A percentile compares a stretch with the other conserved stretches of the same genome.
phyloP scores from a whole-genome alignment of 1,284 basidiomycete species.

The Cerioporus squamosus region DNA sequence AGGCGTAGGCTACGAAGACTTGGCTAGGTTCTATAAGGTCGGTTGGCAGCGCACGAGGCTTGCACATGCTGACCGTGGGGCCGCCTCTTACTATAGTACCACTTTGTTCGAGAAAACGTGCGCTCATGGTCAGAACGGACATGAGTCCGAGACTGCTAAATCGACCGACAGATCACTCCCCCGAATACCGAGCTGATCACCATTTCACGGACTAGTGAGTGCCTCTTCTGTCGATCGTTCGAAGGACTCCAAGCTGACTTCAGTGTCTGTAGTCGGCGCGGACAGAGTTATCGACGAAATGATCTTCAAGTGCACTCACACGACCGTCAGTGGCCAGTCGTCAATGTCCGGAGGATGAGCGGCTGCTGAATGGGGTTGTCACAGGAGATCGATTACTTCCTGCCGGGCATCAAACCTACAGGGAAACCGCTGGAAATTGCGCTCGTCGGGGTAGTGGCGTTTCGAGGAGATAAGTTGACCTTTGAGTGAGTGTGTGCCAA shows the following conservation, averaged over 20 bases:
- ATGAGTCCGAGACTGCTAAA: no score
- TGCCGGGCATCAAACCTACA: conserved; percentile 52
- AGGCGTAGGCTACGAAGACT: conserved; percentile 44
- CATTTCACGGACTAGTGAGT: conserved; percentile 46
- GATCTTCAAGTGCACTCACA: conserved; percentile 51
- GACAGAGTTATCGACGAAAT: conserved; percentile 52
- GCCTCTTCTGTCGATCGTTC: not conserved
- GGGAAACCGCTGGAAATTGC: conserved; percentile 49
- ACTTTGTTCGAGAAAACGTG: conserved; percentile 44
- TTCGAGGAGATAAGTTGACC: conserved; percentile 55
- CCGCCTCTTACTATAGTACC: conserved; percentile 37
- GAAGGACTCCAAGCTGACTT: not conserved
- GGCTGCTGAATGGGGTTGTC: not conserved
- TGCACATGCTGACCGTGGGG: no score
- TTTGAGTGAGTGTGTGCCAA: conserved; percentile 47
- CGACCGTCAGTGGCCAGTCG: conserved; percentile 35
- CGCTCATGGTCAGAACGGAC: no score
- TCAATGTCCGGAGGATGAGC: not conserved
- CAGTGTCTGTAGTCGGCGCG: conserved; percentile 40
- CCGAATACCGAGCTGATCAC: conserved; percentile 46
- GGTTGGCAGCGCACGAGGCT: not conserved
- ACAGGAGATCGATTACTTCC: conserved; percentile 55
- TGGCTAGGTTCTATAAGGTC: conserved; percentile 50
- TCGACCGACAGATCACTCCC: conserved; percentile 41
- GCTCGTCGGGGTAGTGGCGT: conserved; percentile 54